Evolutionary conservation across 139 green algal species (phyloP).

Genomic region (Auxenochlorella pyrenoidosa): DNA sequence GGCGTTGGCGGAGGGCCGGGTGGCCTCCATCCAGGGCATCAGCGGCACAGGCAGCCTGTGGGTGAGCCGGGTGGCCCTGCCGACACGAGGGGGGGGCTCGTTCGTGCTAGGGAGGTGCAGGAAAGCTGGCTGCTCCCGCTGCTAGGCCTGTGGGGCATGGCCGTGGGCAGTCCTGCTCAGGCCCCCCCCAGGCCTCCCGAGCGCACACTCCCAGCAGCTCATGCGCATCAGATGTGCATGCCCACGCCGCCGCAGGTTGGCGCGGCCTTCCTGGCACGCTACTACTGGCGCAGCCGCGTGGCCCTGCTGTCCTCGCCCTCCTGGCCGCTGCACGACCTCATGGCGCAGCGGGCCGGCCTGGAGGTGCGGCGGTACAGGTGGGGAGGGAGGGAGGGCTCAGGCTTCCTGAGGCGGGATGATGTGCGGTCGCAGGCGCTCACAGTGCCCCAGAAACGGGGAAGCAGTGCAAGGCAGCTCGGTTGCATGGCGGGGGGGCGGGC

Average conservation of each 20-base stretch:
- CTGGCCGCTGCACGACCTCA: constrained; percentile 78
- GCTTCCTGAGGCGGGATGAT: too few species aligned
- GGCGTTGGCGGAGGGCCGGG: not conserved
- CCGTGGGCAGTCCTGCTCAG: too few species aligned
- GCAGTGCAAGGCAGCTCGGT: not conserved
- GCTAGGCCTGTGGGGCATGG: not conserved
- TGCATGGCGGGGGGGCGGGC: not conserved
- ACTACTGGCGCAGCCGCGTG: not conserved
- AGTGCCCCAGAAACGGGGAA: too few species aligned
- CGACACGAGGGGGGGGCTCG: too few species aligned
- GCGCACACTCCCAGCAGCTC: too few species aligned
- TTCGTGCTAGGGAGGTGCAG: too few species aligned
- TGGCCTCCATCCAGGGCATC: not conserved
- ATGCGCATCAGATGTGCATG: too few species aligned
- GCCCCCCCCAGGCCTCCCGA: too few species aligned
- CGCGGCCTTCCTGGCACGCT: not conserved
- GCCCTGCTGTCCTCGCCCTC: not conserved
- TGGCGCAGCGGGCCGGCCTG: too few species aligned
- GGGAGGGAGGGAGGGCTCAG: too few species aligned
- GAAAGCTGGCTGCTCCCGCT: not conserved
- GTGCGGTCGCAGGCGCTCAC: too few species aligned
- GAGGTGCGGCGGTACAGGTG: too few species aligned
- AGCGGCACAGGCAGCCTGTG: not conserved
- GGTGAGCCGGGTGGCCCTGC: not conserved
- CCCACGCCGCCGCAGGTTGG: not conserved